Percentiles rank a stretch among this genome's conserved stretches.
These are phyloP conservation scores for Coniochaeta pulveracea DNA, from an alignment of 2,329 filamentous ascomycete genomes.

Conservation along the genomic window DNA sequence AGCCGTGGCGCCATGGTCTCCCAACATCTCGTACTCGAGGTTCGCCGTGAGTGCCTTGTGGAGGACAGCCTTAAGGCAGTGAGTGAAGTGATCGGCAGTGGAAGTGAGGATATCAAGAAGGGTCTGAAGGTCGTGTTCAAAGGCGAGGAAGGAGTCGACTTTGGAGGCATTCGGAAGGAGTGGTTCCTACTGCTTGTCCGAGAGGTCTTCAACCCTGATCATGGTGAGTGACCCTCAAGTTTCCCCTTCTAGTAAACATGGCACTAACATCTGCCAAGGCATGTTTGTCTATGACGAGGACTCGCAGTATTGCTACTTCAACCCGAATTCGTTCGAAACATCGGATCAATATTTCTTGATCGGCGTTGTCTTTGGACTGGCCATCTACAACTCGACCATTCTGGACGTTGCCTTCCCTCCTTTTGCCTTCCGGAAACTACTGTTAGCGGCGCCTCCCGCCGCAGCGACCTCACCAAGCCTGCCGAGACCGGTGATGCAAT, in stretches of 20 bases:
- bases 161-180: constrained; percentile 80
- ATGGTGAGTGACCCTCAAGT: constrained; percentile 46
- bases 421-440: constrained; percentile 79
- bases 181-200: constrained; percentile 85
- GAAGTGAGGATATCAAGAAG: constrained; percentile 82
- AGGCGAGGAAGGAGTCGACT: constrained; percentile 86
- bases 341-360: constrained; percentile 88
- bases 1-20: constrained; percentile 61
- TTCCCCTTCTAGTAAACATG: background rate
- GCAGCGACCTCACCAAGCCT: constrained; percentile 38
- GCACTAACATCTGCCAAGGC: constrained; percentile 35
- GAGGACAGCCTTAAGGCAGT: constrained; percentile 80
- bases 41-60: constrained; percentile 75
- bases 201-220: constrained; percentile 83
- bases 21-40: constrained; percentile 65
- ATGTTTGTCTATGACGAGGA: constrained; percentile 89
- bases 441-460: constrained; percentile 61
- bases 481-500: constrained; percentile 52
- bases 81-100: constrained; percentile 71
- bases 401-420: constrained; percentile 79
- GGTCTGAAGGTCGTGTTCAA: constrained; percentile 74
- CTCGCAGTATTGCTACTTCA: constrained; percentile 86
- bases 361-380: constrained; percentile 75
- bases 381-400: constrained; percentile 92
- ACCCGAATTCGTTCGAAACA: constrained; percentile 78